Evolutionary conservation across 202 grass and related monocot species (phyloP), one percentile per base, ranked within the genome.

Genomic region (Cymbopogon flexuosus): DNA sequence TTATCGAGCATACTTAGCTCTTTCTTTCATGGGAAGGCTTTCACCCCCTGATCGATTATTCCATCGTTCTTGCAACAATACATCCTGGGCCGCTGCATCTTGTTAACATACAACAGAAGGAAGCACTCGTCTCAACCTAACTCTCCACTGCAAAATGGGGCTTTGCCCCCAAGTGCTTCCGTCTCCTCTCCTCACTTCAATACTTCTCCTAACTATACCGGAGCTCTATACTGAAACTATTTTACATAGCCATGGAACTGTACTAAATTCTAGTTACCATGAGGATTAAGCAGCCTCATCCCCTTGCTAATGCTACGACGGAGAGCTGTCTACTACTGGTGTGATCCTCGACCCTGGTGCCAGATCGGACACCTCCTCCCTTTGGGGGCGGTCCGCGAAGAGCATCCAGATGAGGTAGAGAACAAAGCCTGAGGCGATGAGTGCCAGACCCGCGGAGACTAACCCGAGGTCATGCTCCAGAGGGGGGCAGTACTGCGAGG

Each of bases 281-380:
- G 34, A 29, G 35, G 42, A 27, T 46, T 49, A 54, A 67, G 22
- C 15, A 22, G 14, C 35, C 11, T 58, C 58, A 65, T 84, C 54
- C 52, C 18, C 19, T 15, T 45, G 6, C 39, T 43, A 42, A 5
- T 1, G 12, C 42, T 81, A 34, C 88, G 64, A 79, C 6, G 84
- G 91, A 76, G 75, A 87, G 77, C 37, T 52, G 51, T 65, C 37
- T 42, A 87, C 81, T 61, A 87, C 84, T 66, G 87, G 81, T 35
- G 42, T 51, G 62, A 89, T 47, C 81, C 72, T 89, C 11, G 46
- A 68, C 65, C 69, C 73, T 16, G 80, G 64, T 2, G 30, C 33
- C 41, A 23, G 71, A 36, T 83, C 90, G 84, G 93, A 94, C 92
- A 85, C 94, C 60, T 93, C 92, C 95, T 93, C 92, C 92, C 95